Evolutionary conservation across 108 stramenopile species (phyloP), one percentile per base, ranked within the genome.

Genomic region (Skeletonema tropicum): DNA sequence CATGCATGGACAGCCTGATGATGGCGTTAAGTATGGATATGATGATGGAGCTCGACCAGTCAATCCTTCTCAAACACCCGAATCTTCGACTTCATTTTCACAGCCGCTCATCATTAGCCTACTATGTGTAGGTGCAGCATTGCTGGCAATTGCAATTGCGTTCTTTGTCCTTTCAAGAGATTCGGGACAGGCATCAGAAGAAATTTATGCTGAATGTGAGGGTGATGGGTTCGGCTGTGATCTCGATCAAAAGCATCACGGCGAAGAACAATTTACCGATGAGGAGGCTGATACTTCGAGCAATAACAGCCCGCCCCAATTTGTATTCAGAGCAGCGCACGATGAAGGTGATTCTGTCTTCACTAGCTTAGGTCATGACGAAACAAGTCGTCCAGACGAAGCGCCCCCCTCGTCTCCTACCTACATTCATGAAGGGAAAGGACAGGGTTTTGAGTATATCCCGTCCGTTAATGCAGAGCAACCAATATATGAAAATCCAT

Each of bases 151-250:
- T 21, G 66, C 68, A 52, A 29, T 70, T 21, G 65, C 65, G 19
- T 25, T 81, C 29, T 32, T 70, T 32, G 73, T 32, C 32, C 49
- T 46, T 2, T 23, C 30, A 52, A 36, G 48, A 17, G 25, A 65
- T 32, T 36, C 11, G 57, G 12, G 55, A 25, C 36, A 72, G 65
- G 25, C 21, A 12, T 32, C 62, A 31, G 49, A 60, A 39, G 17
- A 29, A 36, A 42, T 23, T 45, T 81, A 81, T 57, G 80, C 73
- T 10, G 80, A 81, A 36, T 74, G 74, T 14, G 26, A 11, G 15
- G 42, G 19, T 21, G 41, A 60, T 35, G 77, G 71, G 10, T 70
- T 58, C 13, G 63, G 60, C n/a, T 57, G 74, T 49, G 79, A 80
- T 74, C 49, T 81, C 29, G 67, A 76, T 29, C 14, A 60, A 32